Evolutionary conservation across 73 alveolate genomes (phyloP), one percentile per base, ranked within the genome.

Genomic region (Tetrahymena thermophila): DNA sequence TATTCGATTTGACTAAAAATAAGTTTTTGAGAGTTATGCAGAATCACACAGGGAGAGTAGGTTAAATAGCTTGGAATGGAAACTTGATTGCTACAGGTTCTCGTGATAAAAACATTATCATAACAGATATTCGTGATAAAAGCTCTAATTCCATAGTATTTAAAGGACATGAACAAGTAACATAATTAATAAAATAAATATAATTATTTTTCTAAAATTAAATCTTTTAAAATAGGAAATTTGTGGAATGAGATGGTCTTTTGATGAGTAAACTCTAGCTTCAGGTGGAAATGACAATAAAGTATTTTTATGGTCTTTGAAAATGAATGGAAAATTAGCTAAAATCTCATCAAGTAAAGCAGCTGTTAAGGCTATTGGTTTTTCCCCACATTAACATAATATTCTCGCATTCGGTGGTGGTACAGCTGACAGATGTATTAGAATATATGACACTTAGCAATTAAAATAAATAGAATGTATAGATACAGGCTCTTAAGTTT

Each of bases 361-460:
- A 4, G 99, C 99, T 34, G 99, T 99, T 1, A 99, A 99, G 93
- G 99, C 99, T 21, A 98, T 99, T 35, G 99, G 99, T 35, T 99
- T 99, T 99, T 96, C 98, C 13, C 99, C 99, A 23, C 99, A 98
- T 96, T 97, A 97, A 93, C 97, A 97, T 96, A 98, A 98, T 83
- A 95, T 99, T 40, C 96, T 99, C 4, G 99, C 99, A 6, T 95
- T 98, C 1, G 99, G 99, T 21, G 99, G 99, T 1, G 99, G 99
- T 25, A 98, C 99, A 37, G 99, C 99, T 34, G 99, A 99, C 94
- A 96, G 99, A 93, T 97, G 99, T 94, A 97, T 99, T 31, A 95
- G 99, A 25, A 98, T 99, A 94, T 99, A 99, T 99, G 98, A 99
- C 97, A 98, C 99, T 38, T 94, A 96, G 35, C 97, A 99, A 21